Base-by-base conservation (phyloP, 139 green algal genomes). In the Volvox reticuliferus region DNA sequence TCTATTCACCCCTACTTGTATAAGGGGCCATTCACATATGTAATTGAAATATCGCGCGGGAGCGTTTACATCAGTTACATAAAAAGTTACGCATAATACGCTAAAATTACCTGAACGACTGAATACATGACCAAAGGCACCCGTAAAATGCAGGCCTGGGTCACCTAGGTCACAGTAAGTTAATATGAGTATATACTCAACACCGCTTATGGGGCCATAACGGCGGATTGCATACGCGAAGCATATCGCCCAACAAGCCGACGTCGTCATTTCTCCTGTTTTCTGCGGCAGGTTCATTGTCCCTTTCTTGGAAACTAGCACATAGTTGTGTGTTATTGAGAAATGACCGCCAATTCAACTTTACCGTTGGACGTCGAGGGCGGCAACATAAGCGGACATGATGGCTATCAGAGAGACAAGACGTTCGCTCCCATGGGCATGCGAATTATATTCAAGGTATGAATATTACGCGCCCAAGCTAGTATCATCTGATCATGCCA, bases 371-470 rank as follows among this genome's bases (percentile, higher is more conserved):
- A 87, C 30, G 81, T 87, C 12, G 81, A 87, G 32, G 17, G 81
- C 36, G 28, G 61, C 13, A 81, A 30, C 6, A 19, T 19, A 79
- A 33, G 6, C 1, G 71, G 71, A 33, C 30, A 24, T 50, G 37
- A 83, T 12, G 24, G 3, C 9, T 88, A 88, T 44, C 12, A 5
- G 2, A 32, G 35, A 30, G 77, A 91, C 63, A 91, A 79, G 78
- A 71, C 50, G 32, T 88, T 82, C n/a, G 80, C 88, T 17, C 76
- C 88, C 2, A 32, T 67, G 67, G 87, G 91, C 30, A 84, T 93
- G 85, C 91, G 91, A 63, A 93, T 93, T 79, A 44, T 84, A 9
- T 93, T 93, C 79, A 93, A 93, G 91, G 91, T 86, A 36, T 33
- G 65, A 55, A 55, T 9, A 55, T 55, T 5, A 55, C 44, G 44